These are phyloP conservation scores for Pezizomycotina sp. DNA, from an alignment of 2,329 filamentous ascomycete genomes.

Conservation along the genomic window DNA sequence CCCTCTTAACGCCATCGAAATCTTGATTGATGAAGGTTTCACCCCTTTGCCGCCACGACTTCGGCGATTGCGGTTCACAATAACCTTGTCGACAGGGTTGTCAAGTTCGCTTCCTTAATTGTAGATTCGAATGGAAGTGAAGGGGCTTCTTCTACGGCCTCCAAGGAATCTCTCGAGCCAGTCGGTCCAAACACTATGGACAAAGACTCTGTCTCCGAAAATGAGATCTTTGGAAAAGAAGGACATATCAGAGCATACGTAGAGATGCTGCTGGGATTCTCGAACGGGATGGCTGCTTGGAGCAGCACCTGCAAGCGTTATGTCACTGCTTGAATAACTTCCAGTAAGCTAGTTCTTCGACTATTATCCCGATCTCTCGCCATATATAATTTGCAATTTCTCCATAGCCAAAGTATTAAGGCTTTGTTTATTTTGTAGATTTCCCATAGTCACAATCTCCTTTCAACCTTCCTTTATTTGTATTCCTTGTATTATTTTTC, in stretches of 20 bases:
- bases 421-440: no score
- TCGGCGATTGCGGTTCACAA: slow-evolving; percentile 20
- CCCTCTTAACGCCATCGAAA: slow-evolving; percentile 23
- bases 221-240: not conserved
- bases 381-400: no score
- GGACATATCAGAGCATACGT: slow-evolving; percentile 19
- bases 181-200: not conserved
- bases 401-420: no score
- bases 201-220: not conserved
- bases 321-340: no score
- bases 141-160: not conserved
- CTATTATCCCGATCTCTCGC: no score
- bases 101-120: not conserved
- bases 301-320: slow-evolving; percentile 24
- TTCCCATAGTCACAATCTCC: no score
- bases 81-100: slow-evolving; percentile 13
- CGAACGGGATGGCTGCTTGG: slow-evolving; percentile 25
- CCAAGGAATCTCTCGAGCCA: not conserved
- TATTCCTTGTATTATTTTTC: no score
- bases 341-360: no score
- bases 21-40: slow-evolving; percentile 16
- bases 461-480: no score
- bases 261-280: slow-evolving; percentile 23
- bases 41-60: slow-evolving; percentile 8
- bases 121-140: not conserved